Percentiles rank a stretch among this genome's conserved stretches.
Evolutionary conservation across 257 asterid genomes (phyloP).

Genomic region (Capsicum rhomboideum): DNA sequence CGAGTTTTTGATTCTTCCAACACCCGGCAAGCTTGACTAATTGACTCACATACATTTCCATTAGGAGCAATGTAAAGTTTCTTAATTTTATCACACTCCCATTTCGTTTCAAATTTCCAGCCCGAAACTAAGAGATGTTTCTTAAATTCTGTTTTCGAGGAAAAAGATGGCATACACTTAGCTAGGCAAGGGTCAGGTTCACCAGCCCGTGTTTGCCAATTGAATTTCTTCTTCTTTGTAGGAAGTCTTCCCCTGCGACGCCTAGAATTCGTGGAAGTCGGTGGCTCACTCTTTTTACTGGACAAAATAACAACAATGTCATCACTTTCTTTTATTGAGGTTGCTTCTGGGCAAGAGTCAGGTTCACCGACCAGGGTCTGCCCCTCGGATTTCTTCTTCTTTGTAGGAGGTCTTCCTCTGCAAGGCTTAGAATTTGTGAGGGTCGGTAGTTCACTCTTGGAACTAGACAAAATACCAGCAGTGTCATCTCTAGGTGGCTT

Average conservation of each 20-base stretch:
- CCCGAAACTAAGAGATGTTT: constrained; percentile 50
- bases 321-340: not conserved
- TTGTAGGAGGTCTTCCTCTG: constrained; percentile 7
- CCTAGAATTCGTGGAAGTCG: constrained; percentile 6
- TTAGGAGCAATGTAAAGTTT: constrained; percentile 46
- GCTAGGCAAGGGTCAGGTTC: constrained; percentile 37
- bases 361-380: constrained; percentile 28
- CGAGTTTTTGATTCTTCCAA: constrained; percentile 15
- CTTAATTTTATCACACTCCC: not conserved
- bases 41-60: constrained; percentile 24
- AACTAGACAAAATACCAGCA: constrained; percentile 16
- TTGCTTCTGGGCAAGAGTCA: constrained; percentile 34
- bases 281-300: not conserved
- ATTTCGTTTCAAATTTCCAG: constrained; percentile 43
- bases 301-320: constrained; percentile 19
- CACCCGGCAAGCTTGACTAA: constrained; percentile 24
- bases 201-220: constrained; percentile 29
- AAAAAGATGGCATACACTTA: constrained; percentile 2
- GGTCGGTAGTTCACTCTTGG: constrained; percentile 6
- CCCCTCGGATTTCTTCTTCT: constrained; percentile 25
- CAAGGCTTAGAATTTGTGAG: constrained; percentile 2
- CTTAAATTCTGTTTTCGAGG: constrained; percentile 12
- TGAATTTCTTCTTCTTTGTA: constrained; percentile 1
- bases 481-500: constrained; percentile 2
- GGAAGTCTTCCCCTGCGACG: constrained; percentile 9